A percentile compares a stretch with the other conserved stretches of the same genome.
Conservation (phyloP, 371 early-diverging fungal genomes). For the Batkoa obscura region DNA sequence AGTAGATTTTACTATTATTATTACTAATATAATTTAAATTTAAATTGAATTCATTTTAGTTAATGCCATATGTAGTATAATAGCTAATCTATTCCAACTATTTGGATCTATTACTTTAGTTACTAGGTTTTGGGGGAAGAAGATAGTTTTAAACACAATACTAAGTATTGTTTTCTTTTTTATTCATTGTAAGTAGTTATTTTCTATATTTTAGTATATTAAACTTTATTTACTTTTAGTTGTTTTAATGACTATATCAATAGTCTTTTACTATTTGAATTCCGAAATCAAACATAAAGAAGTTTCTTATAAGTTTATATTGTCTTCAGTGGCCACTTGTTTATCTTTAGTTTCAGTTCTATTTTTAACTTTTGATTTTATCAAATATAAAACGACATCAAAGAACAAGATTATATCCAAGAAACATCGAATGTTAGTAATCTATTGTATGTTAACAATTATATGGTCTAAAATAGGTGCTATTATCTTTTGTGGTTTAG, state of each 20-base stretch:
- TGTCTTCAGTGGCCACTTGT: background rate
- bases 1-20: background rate
- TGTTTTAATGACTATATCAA: background rate
- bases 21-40: background rate
- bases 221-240: background rate
- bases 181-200: no score
- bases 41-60: background rate
- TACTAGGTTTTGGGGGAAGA: background rate
- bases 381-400: background rate
- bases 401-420: background rate
- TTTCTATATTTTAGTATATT: background rate
- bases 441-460: background rate
- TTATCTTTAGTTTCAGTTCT: background rate
- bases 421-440: background rate
- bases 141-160: no score
- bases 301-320: background rate
- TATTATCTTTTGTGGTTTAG: background rate
- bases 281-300: background rate
- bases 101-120: background rate
- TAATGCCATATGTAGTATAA: background rate
- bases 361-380: slow-evolving; percentile 1
- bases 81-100: slow-evolving; percentile 1
- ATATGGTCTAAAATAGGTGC: slow-evolving; percentile 4
- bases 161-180: no score
- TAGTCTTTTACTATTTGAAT: background rate